phyloP scores from a whole-genome alignment of 1,139 yeast genomes.

The Geotrichum australiense region DNA sequence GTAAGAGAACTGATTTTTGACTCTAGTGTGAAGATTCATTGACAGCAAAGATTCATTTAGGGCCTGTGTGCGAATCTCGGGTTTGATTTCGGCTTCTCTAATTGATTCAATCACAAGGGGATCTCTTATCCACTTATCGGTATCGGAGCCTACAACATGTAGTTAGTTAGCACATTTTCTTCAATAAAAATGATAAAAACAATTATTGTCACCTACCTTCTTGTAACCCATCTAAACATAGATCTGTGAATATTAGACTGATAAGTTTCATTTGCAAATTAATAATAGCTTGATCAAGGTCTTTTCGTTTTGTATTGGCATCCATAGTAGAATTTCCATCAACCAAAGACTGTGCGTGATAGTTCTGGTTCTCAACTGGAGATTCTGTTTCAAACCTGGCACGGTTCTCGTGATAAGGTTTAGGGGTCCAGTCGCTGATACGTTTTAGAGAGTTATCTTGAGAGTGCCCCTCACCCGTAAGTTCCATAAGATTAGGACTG shows the following conservation, averaged over 20 bases:
- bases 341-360: too few species aligned
- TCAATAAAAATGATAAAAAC: slow-evolving; percentile 15
- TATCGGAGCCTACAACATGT: slow-evolving; percentile 25
- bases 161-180: neutral
- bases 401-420: neutral
- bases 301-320: slow-evolving; percentile 16
- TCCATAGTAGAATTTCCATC: too few species aligned
- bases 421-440: neutral
- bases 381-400: neutral
- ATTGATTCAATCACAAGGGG: slow-evolving; percentile 21
- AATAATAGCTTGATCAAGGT: slow-evolving; percentile 24
- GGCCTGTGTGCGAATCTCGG: neutral
- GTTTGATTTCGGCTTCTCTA: neutral
- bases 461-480: neutral
- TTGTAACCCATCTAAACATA: slow-evolving; percentile 27
- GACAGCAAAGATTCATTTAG: neutral
- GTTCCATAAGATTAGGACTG: slow-evolving; percentile 27
- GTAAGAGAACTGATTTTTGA: slow-evolving; percentile 20
- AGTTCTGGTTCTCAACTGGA: too few species aligned
- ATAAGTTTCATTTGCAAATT: slow-evolving; percentile 28
- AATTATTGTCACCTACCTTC: slow-evolving; percentile 21
- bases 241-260: slow-evolving; percentile 28
- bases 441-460: neutral
- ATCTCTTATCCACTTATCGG: slow-evolving; percentile 28
- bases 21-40: slow-evolving; percentile 8